Conservation (phyloP, 768 basidiomycete genomes). For the Mrakia gelida region DNA sequence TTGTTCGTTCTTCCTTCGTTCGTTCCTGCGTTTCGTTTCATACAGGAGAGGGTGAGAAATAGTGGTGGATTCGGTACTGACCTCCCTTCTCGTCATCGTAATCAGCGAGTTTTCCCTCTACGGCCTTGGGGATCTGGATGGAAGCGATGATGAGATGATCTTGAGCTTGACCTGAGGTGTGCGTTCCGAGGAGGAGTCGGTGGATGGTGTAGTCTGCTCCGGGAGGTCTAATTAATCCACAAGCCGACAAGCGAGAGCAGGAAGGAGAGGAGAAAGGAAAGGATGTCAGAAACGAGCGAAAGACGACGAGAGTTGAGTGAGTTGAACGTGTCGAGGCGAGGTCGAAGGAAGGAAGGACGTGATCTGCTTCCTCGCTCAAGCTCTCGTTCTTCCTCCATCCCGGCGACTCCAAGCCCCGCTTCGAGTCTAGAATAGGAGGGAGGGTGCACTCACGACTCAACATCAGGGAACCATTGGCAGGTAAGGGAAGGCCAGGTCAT, state of each 20-base stretch:
- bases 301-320: background rate
- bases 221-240: conserved; percentile 76
- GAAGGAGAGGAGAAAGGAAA: background rate
- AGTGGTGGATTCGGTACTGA: conserved; percentile 35
- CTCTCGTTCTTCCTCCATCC: background rate
- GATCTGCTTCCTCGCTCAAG: background rate
- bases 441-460: conserved; percentile 67
- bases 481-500: conserved; percentile 97
- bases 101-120: conserved; percentile 62
- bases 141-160: conserved; percentile 95
- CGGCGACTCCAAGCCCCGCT: too few species aligned
- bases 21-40: background rate
- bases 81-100: conserved; percentile 87
- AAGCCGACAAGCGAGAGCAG: too few species aligned
- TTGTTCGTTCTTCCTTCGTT: background rate
- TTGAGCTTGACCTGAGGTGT: conserved; percentile 89
- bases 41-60: background rate
- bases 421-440: too few species aligned
- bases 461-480: conserved; percentile 98
- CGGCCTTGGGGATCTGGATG: conserved; percentile 82
- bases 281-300: background rate
- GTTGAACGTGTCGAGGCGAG: background rate
- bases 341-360: background rate
- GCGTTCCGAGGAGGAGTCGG: conserved; percentile 90
- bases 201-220: conserved; percentile 85